Base-by-base conservation (phyloP, 2,329 filamentous ascomycete species). In the Ascochyta lentis region DNA sequence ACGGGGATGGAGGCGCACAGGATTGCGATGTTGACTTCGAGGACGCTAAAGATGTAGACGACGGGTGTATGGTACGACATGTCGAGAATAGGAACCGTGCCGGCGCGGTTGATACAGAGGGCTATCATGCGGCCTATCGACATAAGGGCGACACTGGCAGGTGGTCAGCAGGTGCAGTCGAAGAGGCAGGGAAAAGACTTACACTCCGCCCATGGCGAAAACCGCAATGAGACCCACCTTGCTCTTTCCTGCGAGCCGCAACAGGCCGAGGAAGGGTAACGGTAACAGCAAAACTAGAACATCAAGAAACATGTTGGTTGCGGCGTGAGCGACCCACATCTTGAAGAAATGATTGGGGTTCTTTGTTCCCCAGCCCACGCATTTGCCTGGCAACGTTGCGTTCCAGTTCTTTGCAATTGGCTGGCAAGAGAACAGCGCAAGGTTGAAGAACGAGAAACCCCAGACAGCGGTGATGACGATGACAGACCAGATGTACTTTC, bases 21-120 rank as follows among this genome's bases (percentile, higher is more conserved):
- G 39, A 76, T 76, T 38, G 73, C 73, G 39, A 76, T 64, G 58
- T 75, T 70, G 62, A 76, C 63, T 59, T 77, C 74, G 48, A 76
- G 71, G 24, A 69, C 64, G 38, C 69, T 73, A 55, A 75, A 69
- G 27, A 76, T 64, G 61, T 66, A 73, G 15, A 74, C 59, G 8
- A 66, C 41, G 1, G 73, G 68, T 0, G 66, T 68, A 44, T 69
- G 42, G 56, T 60, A 76, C 6, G 71, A 64, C 49, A 68, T 66
- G 56, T 77, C 72, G 29, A 69, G 50, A 24, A 61, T 33, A 9
- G 73, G 73, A 22, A 70, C 42, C 2, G 71, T 75, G 47, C 73
- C 73, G 9, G 67, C 69, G 19, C 69, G 69, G 24, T 57, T 66
- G 50, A 69, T 44, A 37, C 61, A 60, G 8, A 77, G 63, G 22